Evolutionary conservation across 768 basidiomycete species (phyloP).

Genomic region (Gloeopeniophorella convolvens): DNA sequence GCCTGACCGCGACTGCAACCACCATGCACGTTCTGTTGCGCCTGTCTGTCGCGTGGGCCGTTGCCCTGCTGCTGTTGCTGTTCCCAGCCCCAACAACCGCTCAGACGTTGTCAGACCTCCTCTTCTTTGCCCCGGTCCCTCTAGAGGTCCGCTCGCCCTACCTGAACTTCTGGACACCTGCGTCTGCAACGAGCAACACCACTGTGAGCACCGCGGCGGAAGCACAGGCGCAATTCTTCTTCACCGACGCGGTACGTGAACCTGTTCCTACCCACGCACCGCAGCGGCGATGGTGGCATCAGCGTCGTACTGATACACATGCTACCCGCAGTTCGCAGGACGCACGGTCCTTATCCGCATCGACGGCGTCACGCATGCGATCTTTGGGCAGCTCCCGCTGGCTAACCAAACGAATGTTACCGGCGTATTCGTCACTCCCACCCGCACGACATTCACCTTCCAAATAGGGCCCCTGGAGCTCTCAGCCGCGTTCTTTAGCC

Average conservation of each 20-base stretch:
- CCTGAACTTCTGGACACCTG: constrained; percentile 10
- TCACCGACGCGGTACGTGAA: neutral
- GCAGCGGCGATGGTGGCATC: too few species aligned
- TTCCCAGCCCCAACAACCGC: neutral
- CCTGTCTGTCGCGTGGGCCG: neutral
- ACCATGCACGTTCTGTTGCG: neutral
- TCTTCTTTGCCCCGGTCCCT: neutral
- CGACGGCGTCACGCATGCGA: constrained; percentile 2
- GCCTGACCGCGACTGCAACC: too few species aligned
- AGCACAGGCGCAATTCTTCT: too few species aligned
- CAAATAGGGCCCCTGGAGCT: constrained; percentile 1
- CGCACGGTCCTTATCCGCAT: constrained; percentile 10
- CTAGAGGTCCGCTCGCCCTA: constrained; percentile 17
- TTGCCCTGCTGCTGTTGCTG: neutral
- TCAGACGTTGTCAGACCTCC: neutral
- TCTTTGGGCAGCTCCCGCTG: neutral
- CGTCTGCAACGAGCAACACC: too few species aligned
- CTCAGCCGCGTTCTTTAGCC: constrained; percentile 11
- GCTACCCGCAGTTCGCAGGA: neutral
- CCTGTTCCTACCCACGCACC: too few species aligned
- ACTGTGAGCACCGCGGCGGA: neutral
- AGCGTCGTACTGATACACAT: too few species aligned
- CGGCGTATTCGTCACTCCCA: neutral
- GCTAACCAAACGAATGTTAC: neutral
- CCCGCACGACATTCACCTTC: constrained; percentile 8